Conservation (phyloP, 2,329 filamentous ascomycete species). For the Botrytis sinoallii region DNA sequence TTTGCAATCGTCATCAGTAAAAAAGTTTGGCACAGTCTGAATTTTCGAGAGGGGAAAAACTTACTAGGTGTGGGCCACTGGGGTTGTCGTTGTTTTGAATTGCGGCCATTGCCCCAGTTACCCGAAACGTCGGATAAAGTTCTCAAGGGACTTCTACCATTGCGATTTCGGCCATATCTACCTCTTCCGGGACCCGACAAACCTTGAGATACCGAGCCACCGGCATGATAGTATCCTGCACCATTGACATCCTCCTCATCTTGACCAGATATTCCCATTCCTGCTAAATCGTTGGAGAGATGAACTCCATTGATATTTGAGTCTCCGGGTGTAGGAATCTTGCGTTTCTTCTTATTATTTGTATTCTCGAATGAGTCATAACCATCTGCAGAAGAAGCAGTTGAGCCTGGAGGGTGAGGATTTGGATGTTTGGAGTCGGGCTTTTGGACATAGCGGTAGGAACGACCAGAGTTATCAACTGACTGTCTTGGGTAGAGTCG, state of each 20-base stretch:
- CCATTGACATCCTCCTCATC: slow-evolving; percentile 44
- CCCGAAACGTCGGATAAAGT: slow-evolving; percentile 52
- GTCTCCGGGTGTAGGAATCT: slow-evolving; percentile 87
- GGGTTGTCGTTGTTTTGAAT: slow-evolving; percentile 36
- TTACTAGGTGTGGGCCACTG: slow-evolving; percentile 36
- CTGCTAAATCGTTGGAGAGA: slow-evolving; percentile 62
- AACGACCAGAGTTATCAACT: slow-evolving; percentile 45
- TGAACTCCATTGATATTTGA: slow-evolving; percentile 44
- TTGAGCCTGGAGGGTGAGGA: slow-evolving; percentile 61
- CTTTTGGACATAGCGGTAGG: slow-evolving; percentile 44
- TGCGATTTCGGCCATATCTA: slow-evolving; percentile 68
- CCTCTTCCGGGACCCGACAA: slow-evolving; percentile 84
- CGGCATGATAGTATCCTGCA: slow-evolving; percentile 53
- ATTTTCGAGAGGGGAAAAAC: slow-evolving; percentile 22
- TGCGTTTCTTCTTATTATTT: slow-evolving; percentile 99
- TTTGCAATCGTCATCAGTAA: slow-evolving; percentile 35
- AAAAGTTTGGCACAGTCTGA: slow-evolving; percentile 18
- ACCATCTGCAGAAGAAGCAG: slow-evolving; percentile 72
- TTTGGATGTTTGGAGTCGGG: slow-evolving; percentile 47
- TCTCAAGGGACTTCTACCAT: slow-evolving; percentile 60
- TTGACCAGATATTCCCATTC: slow-evolving; percentile 55
- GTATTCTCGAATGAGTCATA: slow-evolving; percentile 98
- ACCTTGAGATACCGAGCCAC: slow-evolving; percentile 56
- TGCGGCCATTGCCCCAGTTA: slow-evolving; percentile 38
- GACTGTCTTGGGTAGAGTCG: slow-evolving; percentile 46